phyloP scores from a whole-genome alignment of 2,329 filamentous ascomycete species.

The Clonostachys byssicola region DNA sequence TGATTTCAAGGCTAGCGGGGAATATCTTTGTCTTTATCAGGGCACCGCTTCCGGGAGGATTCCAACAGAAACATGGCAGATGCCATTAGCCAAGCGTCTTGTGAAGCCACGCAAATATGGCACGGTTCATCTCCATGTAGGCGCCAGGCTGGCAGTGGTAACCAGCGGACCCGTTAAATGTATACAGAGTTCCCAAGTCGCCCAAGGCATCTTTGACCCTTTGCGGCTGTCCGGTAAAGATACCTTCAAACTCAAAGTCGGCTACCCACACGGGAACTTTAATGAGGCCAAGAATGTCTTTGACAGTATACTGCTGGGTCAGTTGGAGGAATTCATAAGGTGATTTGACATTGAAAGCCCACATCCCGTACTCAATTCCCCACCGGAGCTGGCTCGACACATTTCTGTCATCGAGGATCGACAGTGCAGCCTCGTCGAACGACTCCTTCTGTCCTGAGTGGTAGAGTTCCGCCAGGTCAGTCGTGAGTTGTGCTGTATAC shows the following conservation, averaged over 20 bases:
- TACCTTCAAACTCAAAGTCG: conserved; percentile 3
- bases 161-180: conserved; percentile 6
- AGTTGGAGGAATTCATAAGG: conserved; percentile 17
- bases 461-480: conserved; percentile 1
- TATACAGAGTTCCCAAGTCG: conserved; percentile 4
- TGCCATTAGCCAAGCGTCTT: conserved; percentile 10
- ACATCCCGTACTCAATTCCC: conserved; percentile 22
- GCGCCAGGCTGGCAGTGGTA: conserved; percentile 10
- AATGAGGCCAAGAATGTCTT: conserved; percentile 7
- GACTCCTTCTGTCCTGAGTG: conserved; percentile 6
- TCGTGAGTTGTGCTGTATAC: conserved; percentile 2
- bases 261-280: conserved; percentile 3
- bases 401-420: conserved; percentile 3
- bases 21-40: too few species aligned
- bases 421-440: conserved; percentile 7
- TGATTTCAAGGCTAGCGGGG: too few species aligned
- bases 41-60: too few species aligned
- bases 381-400: conserved; percentile 12
- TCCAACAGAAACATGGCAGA: neutral
- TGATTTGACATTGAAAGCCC: conserved; percentile 20
- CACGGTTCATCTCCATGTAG: conserved; percentile 7
- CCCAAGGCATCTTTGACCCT: conserved; percentile 6
- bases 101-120: conserved; percentile 14
- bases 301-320: conserved; percentile 6
- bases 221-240: conserved; percentile 4